Evolutionary conservation across 306 rosid species (phyloP).

Genomic region (Boehmeria nivea): DNA sequence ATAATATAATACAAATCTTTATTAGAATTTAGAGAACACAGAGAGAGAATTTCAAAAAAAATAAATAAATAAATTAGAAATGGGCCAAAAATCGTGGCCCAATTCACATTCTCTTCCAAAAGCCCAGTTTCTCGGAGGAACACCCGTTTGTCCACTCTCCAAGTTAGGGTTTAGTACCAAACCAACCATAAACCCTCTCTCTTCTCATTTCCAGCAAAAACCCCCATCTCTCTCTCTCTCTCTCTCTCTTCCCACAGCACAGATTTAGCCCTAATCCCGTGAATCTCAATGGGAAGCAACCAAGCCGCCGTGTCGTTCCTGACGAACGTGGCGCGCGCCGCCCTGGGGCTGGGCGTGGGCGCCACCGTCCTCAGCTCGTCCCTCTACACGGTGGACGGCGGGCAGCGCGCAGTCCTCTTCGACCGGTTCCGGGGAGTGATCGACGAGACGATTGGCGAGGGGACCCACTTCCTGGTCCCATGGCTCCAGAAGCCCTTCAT

Average conservation of each 20-base stretch:
- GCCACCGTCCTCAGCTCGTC: slow-evolving; percentile 48
- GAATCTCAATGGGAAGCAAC: slow-evolving; percentile 50
- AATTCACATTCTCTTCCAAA: neutral
- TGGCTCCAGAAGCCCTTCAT: slow-evolving; percentile 96
- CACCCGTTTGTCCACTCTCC: neutral
- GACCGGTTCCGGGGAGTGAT: slow-evolving; percentile 87
- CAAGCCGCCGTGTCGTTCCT: slow-evolving; percentile 72
- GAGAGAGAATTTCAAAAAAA: no score
- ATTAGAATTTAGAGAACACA: no score
- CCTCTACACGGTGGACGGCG: slow-evolving; percentile 93
- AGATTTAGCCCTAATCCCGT: neutral
- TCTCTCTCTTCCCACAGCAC: no score
- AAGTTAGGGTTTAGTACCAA: slow-evolving; percentile 21
- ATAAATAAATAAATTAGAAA: no score
- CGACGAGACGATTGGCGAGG: slow-evolving; percentile 52
- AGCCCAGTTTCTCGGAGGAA: neutral
- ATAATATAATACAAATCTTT: no score
- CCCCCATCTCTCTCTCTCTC: neutral
- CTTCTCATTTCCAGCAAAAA: neutral
- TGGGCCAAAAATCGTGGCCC: neutral
- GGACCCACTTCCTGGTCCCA: slow-evolving; percentile 83
- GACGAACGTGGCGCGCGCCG: slow-evolving; percentile 53
- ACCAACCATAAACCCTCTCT: slow-evolving; percentile 5
- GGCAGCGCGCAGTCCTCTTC: slow-evolving; percentile 87
- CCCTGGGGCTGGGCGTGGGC: slow-evolving; percentile 67